Evolutionary conservation across 306 rosid genomes (phyloP).

Genomic region (Alnus glutinosa): DNA sequence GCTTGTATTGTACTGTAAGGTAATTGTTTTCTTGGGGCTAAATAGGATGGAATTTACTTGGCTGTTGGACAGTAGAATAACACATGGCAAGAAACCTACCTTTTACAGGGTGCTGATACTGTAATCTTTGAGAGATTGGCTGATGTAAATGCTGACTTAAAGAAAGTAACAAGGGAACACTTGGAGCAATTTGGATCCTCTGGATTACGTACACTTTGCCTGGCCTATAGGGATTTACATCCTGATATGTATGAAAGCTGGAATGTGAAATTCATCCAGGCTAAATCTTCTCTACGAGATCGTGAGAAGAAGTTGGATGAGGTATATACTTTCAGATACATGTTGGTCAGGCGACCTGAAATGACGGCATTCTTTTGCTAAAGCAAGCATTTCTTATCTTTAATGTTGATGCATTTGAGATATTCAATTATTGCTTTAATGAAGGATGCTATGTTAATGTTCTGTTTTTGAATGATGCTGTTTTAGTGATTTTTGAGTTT

Average conservation of each 20-base stretch:
- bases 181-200: slow-evolving; percentile 87
- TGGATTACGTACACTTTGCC: slow-evolving; percentile 89
- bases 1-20: slow-evolving; percentile 95
- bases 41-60: slow-evolving; percentile 11
- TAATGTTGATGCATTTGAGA: background rate
- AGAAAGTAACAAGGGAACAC: slow-evolving; percentile 72
- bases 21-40: slow-evolving; percentile 45
- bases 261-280: slow-evolving; percentile 93
- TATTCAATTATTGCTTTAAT: background rate
- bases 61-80: slow-evolving; percentile 35
- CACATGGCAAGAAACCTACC: slow-evolving; percentile 35
- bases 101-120: slow-evolving; percentile 89
- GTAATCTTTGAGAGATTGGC: slow-evolving; percentile 87
- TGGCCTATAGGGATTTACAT: slow-evolving; percentile 85
- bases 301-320: slow-evolving; percentile 98
- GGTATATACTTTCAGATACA: slow-evolving; percentile 42
- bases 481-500: background rate
- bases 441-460: background rate
- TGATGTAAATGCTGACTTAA: slow-evolving; percentile 50
- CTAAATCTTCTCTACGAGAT: slow-evolving; percentile 85
- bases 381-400: background rate
- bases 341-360: background rate
- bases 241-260: slow-evolving; percentile 79
- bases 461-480: background rate
- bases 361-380: background rate